Evolutionary conservation across 2,329 filamentous ascomycete species (phyloP).

Genomic region (Colletotrichum sp.): DNA sequence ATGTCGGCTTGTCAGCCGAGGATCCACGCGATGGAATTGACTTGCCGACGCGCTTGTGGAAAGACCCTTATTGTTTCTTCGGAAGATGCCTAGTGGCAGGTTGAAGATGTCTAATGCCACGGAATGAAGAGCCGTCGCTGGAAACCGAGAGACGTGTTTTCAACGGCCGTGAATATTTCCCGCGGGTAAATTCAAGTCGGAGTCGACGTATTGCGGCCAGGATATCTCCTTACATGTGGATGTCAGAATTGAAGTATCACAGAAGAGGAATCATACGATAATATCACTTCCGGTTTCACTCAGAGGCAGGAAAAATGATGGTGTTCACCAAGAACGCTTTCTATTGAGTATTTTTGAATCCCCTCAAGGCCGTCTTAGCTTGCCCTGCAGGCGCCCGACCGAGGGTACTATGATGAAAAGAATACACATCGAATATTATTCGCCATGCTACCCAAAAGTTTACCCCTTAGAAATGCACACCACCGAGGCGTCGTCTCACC

Average conservation of each 20-base stretch:
- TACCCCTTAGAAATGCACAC: slow-evolving; percentile 3
- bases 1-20: neutral
- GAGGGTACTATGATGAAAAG: slow-evolving; percentile 8
- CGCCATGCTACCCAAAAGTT: slow-evolving; percentile 8
- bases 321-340: neutral
- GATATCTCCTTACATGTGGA: neutral
- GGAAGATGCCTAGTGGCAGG: neutral
- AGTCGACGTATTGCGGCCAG: neutral
- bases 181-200: neutral
- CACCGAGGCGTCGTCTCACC: slow-evolving; percentile 5
- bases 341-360: neutral
- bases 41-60: neutral
- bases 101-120: neutral
- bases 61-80: neutral
- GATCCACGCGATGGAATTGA: neutral
- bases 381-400: neutral
- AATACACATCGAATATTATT: slow-evolving; percentile 14
- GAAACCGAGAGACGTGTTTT: neutral
- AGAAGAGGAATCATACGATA: neutral
- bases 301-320: neutral
- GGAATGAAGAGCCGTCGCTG: neutral
- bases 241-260: neutral
- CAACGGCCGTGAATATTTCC: neutral
- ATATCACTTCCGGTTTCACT: neutral
- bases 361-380: neutral